These are phyloP conservation scores for Vigna nakashimae DNA, from an alignment of 306 rosid genomes.

Conservation along the genomic window DNA sequence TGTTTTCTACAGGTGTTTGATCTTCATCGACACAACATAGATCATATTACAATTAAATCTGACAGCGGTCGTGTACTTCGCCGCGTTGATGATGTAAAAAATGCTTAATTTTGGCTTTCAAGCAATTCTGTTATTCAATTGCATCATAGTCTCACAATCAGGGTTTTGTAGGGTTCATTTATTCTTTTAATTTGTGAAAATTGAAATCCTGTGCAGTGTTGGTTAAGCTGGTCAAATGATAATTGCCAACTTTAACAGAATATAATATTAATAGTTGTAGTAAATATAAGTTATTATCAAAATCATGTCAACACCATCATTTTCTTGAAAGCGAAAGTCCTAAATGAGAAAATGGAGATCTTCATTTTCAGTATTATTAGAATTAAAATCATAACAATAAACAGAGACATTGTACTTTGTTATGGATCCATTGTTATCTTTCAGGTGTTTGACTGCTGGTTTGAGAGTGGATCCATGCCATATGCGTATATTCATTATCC, in stretches of 20 bases:
- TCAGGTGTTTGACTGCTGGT: conserved; percentile 99
- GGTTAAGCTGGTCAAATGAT: conserved; percentile 3
- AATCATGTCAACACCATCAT: conserved; percentile 12
- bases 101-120: conserved; percentile 35
- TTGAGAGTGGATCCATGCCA: conserved; percentile 99
- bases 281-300: conserved; percentile 12
- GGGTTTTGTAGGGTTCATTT: conserved; percentile 19
- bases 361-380: neutral
- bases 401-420: conserved; percentile 24
- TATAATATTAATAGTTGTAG: neutral
- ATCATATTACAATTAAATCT: conserved; percentile 85
- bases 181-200: conserved; percentile 27
- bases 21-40: conserved; percentile 96
- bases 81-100: conserved; percentile 85
- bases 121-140: conserved; percentile 6
- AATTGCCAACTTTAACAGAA: neutral
- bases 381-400: neutral
- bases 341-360: conserved; percentile 15
- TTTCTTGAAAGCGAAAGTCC: neutral
- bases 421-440: conserved; percentile 35
- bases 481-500: conserved; percentile 98
- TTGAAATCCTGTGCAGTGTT: conserved; percentile 30
- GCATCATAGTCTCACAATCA: conserved; percentile 10
- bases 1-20: conserved; percentile 70
- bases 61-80: conserved; percentile 86